Evolutionary conservation across 352 stramenopile genomes (phyloP), one percentile per base, ranked within the genome.

Genomic region (Phytophthora gonapodyides): DNA sequence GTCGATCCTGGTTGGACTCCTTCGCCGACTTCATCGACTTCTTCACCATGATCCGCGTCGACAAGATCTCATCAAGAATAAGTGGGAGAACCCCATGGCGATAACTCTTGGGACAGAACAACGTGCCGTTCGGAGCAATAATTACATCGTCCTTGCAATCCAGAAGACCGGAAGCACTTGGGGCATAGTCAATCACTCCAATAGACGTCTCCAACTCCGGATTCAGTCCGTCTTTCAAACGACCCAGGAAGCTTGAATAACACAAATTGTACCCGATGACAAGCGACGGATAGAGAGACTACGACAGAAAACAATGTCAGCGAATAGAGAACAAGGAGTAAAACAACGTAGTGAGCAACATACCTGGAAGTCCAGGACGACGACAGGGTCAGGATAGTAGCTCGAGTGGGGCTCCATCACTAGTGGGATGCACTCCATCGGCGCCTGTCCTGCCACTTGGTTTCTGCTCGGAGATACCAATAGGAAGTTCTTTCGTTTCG

Each of bases 231-330:
- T 93, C 82, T 8, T 87, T 78, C 11, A 99, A 69, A 42, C 97
- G 96, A 9, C 98, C 97, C 33, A 98, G 75, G 42, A 96, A 87
- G 15, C 92, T 99, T 31, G 95, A 98, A 73, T 99, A 99, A 75
- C 98, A 99, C 5, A 99, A 71, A 76, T 99, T 99, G 73, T 99
- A 99, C 17, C 91, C 97, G 66, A 99, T 99, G 7, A 99, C 91
- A 36, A 99, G 94, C 2, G 97, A 99, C 12, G 98, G 98, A 77
- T 99, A 99, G 17, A 99, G 82, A n/a, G 97, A 99, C 84, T 97
- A 27, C 24, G 51, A 42, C 5, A 2, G 13, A 12, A 24, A 15
- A 41, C 27, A 48, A 37, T 11, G 19, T 38, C 13, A 41, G 21
- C 7, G 7, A 48, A 57, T 30, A 3, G 46, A 5, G 15, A 19